Base-by-base conservation (phyloP, 1,284 basidiomycete genomes). In the Moniliella sp. region DNA sequence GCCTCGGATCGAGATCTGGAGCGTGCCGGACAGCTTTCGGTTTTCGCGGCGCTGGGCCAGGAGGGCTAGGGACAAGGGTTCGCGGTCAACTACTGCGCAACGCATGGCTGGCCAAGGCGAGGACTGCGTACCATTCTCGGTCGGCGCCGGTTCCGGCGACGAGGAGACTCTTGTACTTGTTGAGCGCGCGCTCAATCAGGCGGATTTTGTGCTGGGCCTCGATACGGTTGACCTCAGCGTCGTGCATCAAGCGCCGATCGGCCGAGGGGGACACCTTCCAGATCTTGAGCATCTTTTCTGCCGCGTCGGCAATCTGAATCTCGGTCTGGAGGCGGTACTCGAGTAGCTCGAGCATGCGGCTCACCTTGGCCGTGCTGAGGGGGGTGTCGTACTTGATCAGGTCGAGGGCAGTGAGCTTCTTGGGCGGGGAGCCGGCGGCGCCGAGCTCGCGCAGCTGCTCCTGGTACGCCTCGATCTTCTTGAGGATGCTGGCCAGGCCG, bases 301-400 rank as follows among this genome's bases (percentile, higher is more conserved):
- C 93, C 29, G 91, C 91, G 55, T 76, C 73, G 67, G 91, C 91
- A 69, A 94, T 94, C 65, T 97, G 86, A 66, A 79, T 75, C 64
- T 99, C 91, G 46, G 97, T 81, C 63, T 88, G 82, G 32, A 94
- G 75, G 66, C 97, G 97, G 72, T 93, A 94, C 63, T 97, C 86
- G 46, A 99, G 75, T 64, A 94, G 86, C 63, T 94, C 84, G 36
- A 97, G 73, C 88, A 94, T 94, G 48, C 76, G 75, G 28, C 83
- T 80, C 61, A 99, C 94, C 68, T 93, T 97, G 43, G 82, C 79
- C 4, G 83, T 78, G 14, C 83, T 88, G 57, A 88, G 74, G 13
- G 88, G 88, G 23, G 86, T 88, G 64, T 99, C 91, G 46, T 86
- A 84, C 63, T 88, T 88, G 64, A 93, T 80, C 44, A 99, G 68